A percentile compares a stretch with the other conserved stretches of the same genome.
Evolutionary conservation across 2,329 filamentous ascomycete genomes (phyloP).

Genomic region (Beauveria medogensis): DNA sequence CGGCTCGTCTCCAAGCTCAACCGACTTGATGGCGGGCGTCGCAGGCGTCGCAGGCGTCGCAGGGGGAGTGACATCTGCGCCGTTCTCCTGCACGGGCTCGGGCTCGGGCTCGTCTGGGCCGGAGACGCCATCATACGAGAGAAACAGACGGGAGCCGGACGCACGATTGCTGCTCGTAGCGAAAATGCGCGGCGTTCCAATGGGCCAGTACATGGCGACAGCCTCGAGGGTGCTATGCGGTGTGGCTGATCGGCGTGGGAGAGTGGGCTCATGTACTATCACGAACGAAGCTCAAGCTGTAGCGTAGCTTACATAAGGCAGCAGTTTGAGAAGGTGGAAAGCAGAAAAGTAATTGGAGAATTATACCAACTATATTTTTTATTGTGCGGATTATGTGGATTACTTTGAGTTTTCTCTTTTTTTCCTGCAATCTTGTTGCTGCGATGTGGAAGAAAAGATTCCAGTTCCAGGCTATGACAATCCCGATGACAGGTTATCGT

Average conservation of each 20-base stretch:
- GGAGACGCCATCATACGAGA: conserved; percentile 54
- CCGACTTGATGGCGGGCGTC: conserved; percentile 49
- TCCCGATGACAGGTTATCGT: background rate
- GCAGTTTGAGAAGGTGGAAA: background rate
- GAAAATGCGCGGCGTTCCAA: conserved; percentile 76
- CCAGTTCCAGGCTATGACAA: background rate
- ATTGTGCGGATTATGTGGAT: background rate
- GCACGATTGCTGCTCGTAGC: conserved; percentile 62
- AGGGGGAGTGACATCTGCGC: conserved; percentile 19
- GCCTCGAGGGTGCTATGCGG: conserved; percentile 6
- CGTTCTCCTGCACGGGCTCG: conserved; percentile 21
- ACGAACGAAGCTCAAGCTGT: background rate
- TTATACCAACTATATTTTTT: background rate
- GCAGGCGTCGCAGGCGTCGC: conserved; percentile 45
- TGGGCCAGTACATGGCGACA: conserved; percentile 78
- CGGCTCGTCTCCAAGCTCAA: conserved; percentile 35
- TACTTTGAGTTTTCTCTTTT: too few relatives aligned
- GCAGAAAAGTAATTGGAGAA: too few relatives aligned
- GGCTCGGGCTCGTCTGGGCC: conserved; percentile 21
- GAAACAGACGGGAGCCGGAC: conserved; percentile 39
- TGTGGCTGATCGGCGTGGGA: background rate
- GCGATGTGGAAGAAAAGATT: background rate
- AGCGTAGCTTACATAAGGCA: conserved; percentile 8
- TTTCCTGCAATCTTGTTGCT: background rate
- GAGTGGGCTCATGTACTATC: background rate